phyloP scores from a whole-genome alignment of 345 rosid genomes.

The Physaria fendleri region DNA sequence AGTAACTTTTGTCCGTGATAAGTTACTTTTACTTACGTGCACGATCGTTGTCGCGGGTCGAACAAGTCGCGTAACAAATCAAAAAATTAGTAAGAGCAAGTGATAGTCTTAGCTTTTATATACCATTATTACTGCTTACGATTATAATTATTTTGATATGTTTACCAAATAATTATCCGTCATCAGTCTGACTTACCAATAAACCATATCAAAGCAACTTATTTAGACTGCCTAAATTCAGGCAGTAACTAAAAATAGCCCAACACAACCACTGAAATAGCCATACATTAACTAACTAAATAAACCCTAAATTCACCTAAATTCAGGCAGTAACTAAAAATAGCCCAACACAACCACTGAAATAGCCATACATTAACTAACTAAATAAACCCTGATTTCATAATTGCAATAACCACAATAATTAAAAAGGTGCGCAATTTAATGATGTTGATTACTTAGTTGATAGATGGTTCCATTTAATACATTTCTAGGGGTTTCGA shows the following conservation, averaged over 20 bases:
- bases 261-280: too few species aligned
- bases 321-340: neutral
- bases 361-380: neutral
- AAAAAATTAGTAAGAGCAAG: neutral
- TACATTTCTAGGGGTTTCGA: too few species aligned
- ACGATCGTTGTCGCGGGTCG: neutral
- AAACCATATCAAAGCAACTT: neutral
- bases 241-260: too few species aligned
- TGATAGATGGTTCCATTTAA: too few species aligned
- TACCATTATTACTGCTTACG: too few species aligned
- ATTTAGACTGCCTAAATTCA: neutral
- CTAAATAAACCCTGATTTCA: neutral
- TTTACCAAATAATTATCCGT: neutral
- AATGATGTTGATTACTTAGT: neutral
- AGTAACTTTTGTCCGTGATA: neutral
- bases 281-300: too few species aligned
- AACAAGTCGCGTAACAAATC: neutral
- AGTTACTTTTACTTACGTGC: slow-evolving; percentile 16
- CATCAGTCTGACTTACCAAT: neutral
- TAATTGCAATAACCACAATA: neutral
- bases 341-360: neutral
- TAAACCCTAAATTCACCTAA: too few species aligned
- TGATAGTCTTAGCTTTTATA: too few species aligned
- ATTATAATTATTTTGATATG: neutral
- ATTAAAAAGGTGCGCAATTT: too few species aligned